Percentiles rank a stretch among this genome's conserved stretches.
Conservation (phyloP, 2,329 filamentous ascomycete species). For the Rhynchosporium secalis region DNA sequence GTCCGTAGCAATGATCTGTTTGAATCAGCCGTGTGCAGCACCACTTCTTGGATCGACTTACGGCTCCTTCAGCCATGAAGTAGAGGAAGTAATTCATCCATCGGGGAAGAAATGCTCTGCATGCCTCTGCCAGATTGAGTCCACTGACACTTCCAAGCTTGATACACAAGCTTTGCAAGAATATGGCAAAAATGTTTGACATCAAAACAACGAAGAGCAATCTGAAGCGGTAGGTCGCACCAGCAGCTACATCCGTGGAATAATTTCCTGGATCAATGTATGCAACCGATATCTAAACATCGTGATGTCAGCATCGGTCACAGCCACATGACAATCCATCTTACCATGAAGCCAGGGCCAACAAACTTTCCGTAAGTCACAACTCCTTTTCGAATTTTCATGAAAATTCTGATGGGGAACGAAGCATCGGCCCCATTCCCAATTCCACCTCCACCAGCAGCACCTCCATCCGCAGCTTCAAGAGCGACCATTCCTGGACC, state of each 20-base stretch:
- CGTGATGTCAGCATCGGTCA: conserved; percentile 9
- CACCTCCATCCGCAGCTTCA: conserved; percentile 5
- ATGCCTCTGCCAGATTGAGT: conserved; percentile 53
- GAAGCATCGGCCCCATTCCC: conserved; percentile 15
- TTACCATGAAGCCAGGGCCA: conserved; percentile 48
- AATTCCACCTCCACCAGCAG: conserved; percentile 15
- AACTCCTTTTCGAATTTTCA: conserved; percentile 26
- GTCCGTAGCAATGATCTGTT: conserved; percentile 56
- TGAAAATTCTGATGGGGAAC: conserved; percentile 19
- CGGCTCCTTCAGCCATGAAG: conserved; percentile 53
- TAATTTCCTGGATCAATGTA: conserved; percentile 53
- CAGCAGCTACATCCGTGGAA: conserved; percentile 57
- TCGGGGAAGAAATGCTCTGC: conserved; percentile 48
- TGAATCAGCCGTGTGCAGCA: conserved; percentile 15
- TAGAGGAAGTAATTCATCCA: conserved; percentile 57
- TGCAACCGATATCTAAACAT: conserved; percentile 40
- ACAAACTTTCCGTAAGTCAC: conserved; percentile 49
- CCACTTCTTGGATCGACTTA: conserved; percentile 23
- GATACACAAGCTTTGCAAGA: conserved; percentile 57
- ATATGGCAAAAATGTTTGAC: conserved; percentile 59
- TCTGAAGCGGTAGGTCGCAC: conserved; percentile 53
- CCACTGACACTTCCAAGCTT: conserved; percentile 57
- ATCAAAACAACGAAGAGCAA: conserved; percentile 57
- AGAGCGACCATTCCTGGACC: conserved; percentile 16
- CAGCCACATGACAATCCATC: not conserved